phyloP scores from a whole-genome alignment of 2,329 filamentous ascomycete species.

The Boeremia exigua region DNA sequence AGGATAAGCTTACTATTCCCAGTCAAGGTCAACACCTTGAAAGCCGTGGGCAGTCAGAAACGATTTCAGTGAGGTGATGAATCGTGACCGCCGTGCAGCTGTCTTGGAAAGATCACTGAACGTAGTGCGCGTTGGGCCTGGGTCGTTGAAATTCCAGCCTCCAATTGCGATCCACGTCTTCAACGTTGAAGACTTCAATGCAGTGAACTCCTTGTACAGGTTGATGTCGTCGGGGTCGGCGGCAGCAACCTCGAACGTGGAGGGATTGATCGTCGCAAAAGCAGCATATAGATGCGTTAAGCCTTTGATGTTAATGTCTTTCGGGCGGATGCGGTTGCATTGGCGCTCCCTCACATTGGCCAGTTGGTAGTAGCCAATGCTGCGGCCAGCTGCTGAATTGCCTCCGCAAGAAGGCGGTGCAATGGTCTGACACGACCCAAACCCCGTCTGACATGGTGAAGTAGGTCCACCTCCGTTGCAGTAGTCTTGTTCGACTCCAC shows the following conservation, averaged over 20 bases:
- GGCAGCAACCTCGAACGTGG: conserved; percentile 7
- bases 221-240: background rate
- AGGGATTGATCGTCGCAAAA: conserved; percentile 17
- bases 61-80: conserved; percentile 30
- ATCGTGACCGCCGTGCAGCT: background rate
- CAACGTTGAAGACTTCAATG: conserved; percentile 42
- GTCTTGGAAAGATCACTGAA: conserved; percentile 21
- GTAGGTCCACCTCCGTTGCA: background rate
- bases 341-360: background rate
- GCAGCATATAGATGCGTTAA: conserved; percentile 20
- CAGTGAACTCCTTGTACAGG: background rate
- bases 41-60: conserved; percentile 52
- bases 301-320: conserved; percentile 3
- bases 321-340: background rate
- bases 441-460: background rate
- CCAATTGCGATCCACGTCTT: conserved; percentile 49
- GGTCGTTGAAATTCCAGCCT: conserved; percentile 51
- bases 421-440: background rate
- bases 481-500: background rate
- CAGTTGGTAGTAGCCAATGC: background rate
- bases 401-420: background rate
- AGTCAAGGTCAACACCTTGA: conserved; percentile 55
- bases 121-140: conserved; percentile 32
- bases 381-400: background rate
- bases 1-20: background rate